Evolutionary conservation across 1,284 basidiomycete genomes (phyloP), one percentile per base, ranked within the genome.

Genomic region (Ganoderma lucidum): DNA sequence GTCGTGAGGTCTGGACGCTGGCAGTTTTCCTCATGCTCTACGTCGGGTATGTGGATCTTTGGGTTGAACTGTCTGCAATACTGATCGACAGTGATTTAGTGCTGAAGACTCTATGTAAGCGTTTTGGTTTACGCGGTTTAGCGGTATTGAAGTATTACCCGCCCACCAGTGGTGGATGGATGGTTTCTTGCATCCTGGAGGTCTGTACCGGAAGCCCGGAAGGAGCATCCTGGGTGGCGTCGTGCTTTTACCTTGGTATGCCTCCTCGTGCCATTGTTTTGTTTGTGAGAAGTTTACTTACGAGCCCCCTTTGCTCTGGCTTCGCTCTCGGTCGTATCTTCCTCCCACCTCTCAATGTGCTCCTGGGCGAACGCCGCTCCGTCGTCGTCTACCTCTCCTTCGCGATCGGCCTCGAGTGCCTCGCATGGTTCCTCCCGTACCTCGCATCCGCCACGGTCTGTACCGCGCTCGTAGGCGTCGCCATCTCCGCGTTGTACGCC

Each of bases 81-180:
- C 63, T 64, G 30, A 61, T 37, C 45, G 53, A 30, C 23, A 58
- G 30, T 41, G 45, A 48, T 19, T 14, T 53, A 80, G 78, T 5
- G 78, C 78, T n/a, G 79, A 80, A 60, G 79, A 80, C 67, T 79
- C 80, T 1, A 75, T 80, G 79, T 79, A 68, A 67, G 79, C 75
- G 6, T 17, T 10, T 35, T 37, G n/a, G 10, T 28, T 28, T 8
- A 56, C 1, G 23, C 5, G 10, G 1, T 63, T 3, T 42, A 30
- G 23, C 23, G 1, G 10, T 3, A 15, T 28, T 14, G 23, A 53
- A 53, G 28, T 10, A 12, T 53, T 28, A 12, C 23, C 10, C 23
- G 14, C n/a, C 45, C 45, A n/a, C 10, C 23, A 53, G 48, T 23
- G 79, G 78, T 42, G 78, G 80, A 0, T 80, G 78, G 79, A 80